Conservation (phyloP, 441 rosid genomes). For the Lepidium campestre region DNA sequence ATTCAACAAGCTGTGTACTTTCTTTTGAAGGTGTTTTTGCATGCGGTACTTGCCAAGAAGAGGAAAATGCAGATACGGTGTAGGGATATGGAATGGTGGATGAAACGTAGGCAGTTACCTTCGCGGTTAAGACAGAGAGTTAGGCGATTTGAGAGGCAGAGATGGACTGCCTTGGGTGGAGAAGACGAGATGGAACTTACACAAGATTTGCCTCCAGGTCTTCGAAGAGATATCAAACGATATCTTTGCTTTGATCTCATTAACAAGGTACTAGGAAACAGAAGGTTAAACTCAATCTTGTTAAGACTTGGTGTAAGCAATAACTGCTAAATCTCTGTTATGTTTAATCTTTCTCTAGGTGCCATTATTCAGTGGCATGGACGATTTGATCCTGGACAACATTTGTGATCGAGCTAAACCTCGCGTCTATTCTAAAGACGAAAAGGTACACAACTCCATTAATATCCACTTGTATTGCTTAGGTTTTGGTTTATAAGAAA, state of each 20-base stretch:
- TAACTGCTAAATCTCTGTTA: background rate
- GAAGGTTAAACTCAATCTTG: background rate
- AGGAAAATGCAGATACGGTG: conserved; percentile 59
- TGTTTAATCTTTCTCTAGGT: conserved; percentile 31
- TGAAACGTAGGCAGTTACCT: conserved; percentile 74
- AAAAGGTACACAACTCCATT: conserved; percentile 34
- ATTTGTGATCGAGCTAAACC: conserved; percentile 56
- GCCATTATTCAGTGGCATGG: conserved; percentile 51
- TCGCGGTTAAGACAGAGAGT: conserved; percentile 53
- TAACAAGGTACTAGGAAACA: conserved; percentile 39
- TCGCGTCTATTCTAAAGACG: conserved; percentile 49
- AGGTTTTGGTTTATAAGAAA: background rate
- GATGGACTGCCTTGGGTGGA: conserved; percentile 55
- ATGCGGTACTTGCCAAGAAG: conserved; percentile 56
- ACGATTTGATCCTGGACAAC: conserved; percentile 60
- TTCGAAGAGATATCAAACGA: conserved; percentile 73
- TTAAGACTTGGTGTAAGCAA: background rate
- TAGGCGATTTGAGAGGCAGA: conserved; percentile 52
- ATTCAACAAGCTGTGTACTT: background rate
- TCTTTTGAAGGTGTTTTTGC: conserved; percentile 47
- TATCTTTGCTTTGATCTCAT: conserved; percentile 65
- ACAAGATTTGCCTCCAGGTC: conserved; percentile 69
- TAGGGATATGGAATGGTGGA: conserved; percentile 79
- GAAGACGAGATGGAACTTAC: conserved; percentile 61
- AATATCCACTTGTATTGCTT: background rate